phyloP scores from a whole-genome alignment of 352 stramenopile genomes.

The Peronospora farinosa region DNA sequence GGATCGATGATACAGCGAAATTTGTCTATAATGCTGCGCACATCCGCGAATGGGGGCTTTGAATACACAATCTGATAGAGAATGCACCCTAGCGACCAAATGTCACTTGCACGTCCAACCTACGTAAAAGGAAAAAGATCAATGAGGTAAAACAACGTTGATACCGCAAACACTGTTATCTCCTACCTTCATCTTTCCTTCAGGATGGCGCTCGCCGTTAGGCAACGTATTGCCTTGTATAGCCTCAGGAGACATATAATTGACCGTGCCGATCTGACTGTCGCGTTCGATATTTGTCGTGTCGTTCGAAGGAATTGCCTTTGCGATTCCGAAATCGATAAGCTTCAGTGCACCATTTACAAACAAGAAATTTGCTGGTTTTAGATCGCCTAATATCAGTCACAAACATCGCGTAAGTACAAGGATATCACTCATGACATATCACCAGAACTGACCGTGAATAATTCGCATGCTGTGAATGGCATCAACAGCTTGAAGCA shows the following conservation, averaged over 20 bases:
- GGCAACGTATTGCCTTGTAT: constrained; percentile 56
- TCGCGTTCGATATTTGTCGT: constrained; percentile 96
- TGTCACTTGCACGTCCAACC: constrained; percentile 89
- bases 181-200: constrained; percentile 71
- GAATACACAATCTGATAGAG: constrained; percentile 97
- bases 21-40: constrained; percentile 93
- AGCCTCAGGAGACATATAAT: constrained; percentile 96
- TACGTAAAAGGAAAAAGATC: constrained; percentile 12
- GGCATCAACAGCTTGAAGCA: constrained; percentile 95
- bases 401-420: constrained; percentile 1
- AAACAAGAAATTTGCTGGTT: constrained; percentile 96
- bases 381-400: constrained; percentile 81
- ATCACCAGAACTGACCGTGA: constrained; percentile 33
- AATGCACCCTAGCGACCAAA: constrained; percentile 96
- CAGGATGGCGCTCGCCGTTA: constrained; percentile 45
- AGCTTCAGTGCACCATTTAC: constrained; percentile 93
- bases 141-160: background rate
- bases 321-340: constrained; percentile 98
- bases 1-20: constrained; percentile 93
- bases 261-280: constrained; percentile 93
- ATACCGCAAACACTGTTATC: background rate
- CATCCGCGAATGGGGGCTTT: constrained; percentile 90
- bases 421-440: background rate
- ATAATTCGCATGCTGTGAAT: constrained; percentile 96
- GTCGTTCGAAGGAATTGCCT: constrained; percentile 92